Conservation (phyloP, 176 grass and related monocot genomes). For the Pontederia crassipes region DNA sequence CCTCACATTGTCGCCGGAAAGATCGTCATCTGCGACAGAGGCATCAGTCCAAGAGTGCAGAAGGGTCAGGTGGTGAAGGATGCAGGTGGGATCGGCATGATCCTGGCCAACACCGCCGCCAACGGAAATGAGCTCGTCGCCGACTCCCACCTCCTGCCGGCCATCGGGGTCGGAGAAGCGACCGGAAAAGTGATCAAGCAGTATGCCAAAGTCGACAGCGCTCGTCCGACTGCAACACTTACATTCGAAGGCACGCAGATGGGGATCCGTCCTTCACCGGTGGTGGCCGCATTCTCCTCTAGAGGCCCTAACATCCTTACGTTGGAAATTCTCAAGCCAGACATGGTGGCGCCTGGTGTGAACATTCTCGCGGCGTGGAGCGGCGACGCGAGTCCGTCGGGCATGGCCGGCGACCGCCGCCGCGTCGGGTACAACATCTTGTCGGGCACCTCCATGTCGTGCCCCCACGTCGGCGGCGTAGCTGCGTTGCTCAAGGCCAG, state of each 20-base stretch:
- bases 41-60: too few relatives aligned
- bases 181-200: too few relatives aligned
- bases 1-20: not conserved
- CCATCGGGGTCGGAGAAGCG: too few relatives aligned
- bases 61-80: too few relatives aligned
- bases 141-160: too few relatives aligned
- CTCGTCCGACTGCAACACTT: constrained; percentile 14
- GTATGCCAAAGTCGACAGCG: not conserved
- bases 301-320: constrained; percentile 43
- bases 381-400: constrained; percentile 10
- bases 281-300: constrained; percentile 27
- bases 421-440: constrained; percentile 10
- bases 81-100: too few relatives aligned
- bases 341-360: constrained; percentile 44
- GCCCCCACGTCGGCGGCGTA: constrained; percentile 55
- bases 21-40: not conserved
- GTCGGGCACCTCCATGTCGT: constrained; percentile 64
- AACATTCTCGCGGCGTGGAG: constrained; percentile 30
- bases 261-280: constrained; percentile 24
- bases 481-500: constrained; percentile 41
- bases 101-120: too few relatives aligned
- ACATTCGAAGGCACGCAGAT: constrained; percentile 48
- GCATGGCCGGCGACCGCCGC: constrained; percentile 2
- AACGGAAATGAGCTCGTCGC: too few relatives aligned
- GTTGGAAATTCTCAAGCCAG: constrained; percentile 51